phyloP scores from a whole-genome alignment of 129 eudicot genomes.

The Dittrichia graveolens region DNA sequence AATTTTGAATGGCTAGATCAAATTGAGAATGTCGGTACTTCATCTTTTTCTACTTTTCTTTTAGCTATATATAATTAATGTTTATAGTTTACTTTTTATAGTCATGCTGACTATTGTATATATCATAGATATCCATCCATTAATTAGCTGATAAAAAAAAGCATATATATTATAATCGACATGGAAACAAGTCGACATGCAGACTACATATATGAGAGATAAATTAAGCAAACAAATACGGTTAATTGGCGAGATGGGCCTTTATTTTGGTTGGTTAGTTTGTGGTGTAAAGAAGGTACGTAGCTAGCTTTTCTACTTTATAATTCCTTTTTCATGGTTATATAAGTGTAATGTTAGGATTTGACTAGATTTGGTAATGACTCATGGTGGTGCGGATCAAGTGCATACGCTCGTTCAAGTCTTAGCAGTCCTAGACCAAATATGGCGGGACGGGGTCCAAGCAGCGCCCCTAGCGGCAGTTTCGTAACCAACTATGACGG shows the following conservation, averaged over 20 bases:
- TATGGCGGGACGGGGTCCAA: too few species aligned
- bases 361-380: too few species aligned
- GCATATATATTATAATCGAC: neutral
- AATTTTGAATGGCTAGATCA: neutral
- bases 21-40: neutral
- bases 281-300: conserved; percentile 6
- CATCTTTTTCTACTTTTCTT: neutral
- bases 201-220: neutral
- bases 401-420: too few species aligned
- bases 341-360: too few species aligned
- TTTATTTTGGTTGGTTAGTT: neutral
- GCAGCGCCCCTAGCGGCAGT: too few species aligned
- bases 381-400: too few species aligned
- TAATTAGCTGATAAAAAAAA: neutral
- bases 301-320: neutral
- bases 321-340: neutral
- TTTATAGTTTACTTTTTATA: conserved; percentile 6
- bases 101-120: conserved; percentile 13
- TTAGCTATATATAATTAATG: neutral
- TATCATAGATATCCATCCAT: neutral
- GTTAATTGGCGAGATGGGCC: neutral
- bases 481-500: too few species aligned
- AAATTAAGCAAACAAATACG: neutral
- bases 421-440: too few species aligned
- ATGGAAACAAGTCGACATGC: conserved; percentile 12